Conservation (phyloP, 352 stramenopile genomes). For the Pythium aquatile region DNA sequence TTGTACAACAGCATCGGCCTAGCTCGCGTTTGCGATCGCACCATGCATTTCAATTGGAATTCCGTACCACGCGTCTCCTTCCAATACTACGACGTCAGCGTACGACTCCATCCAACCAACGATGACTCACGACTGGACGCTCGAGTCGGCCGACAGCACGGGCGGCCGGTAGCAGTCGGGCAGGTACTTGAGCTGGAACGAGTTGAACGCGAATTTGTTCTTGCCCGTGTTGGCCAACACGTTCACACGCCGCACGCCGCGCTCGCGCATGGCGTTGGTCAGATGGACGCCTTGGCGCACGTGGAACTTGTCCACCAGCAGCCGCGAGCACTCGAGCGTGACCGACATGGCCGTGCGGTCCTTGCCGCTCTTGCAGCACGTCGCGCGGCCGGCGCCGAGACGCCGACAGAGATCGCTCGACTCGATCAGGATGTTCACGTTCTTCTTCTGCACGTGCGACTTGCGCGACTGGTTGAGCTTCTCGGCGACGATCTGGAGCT, state of each 20-base stretch:
- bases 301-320: conserved; percentile 88
- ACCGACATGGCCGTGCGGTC: conserved; percentile 98
- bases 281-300: conserved; percentile 85
- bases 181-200: conserved; percentile 97
- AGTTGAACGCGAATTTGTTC: conserved; percentile 97
- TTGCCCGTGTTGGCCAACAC: conserved; percentile 87
- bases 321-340: conserved; percentile 92
- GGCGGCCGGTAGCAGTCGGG: conserved; percentile 92
- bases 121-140: conserved; percentile 58
- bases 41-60: not conserved
- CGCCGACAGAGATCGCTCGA: conserved; percentile 88
- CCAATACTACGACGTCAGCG: not conserved
- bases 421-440: conserved; percentile 84
- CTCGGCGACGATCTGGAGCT: conserved; percentile 56
- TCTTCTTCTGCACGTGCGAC: conserved; percentile 80
- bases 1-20: no score
- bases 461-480: conserved; percentile 58
- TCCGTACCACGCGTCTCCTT: not conserved
- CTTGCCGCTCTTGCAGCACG: conserved; percentile 98
- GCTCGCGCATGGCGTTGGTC: conserved; percentile 84
- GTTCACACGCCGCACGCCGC: conserved; percentile 80
- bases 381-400: conserved; percentile 89
- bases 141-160: conserved; percentile 71
- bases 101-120: not conserved
- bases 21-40: no score